phyloP scores from a whole-genome alignment of 2,329 filamentous ascomycete species.

The Cercospora sojina region DNA sequence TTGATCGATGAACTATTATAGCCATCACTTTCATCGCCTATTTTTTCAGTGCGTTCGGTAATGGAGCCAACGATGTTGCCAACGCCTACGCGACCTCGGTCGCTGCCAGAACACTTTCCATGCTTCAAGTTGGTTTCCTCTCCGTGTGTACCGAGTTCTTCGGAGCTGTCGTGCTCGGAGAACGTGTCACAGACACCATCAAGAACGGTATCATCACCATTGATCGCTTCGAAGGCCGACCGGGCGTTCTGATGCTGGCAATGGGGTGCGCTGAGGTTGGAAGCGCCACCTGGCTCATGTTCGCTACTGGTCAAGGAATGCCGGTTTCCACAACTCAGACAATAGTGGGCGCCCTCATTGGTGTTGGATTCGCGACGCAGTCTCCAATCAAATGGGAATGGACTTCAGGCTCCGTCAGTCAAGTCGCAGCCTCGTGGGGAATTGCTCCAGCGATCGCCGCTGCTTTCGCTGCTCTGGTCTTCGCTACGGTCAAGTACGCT shows the following conservation, averaged over 20 bases:
- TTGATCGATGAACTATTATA: constrained; percentile 44
- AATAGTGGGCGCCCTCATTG: constrained; percentile 49
- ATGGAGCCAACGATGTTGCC: constrained; percentile 56
- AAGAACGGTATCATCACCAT: constrained; percentile 57
- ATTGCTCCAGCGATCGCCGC: constrained; percentile 49
- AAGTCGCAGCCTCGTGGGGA: constrained; percentile 55
- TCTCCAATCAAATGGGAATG: constrained; percentile 44
- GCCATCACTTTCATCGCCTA: constrained; percentile 63
- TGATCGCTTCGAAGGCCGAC: constrained; percentile 46
- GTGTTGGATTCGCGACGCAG: constrained; percentile 42
- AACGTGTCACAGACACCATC: constrained; percentile 59
- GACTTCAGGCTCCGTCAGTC: constrained; percentile 57
- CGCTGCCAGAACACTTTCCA: constrained; percentile 51
- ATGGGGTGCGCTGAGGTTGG: constrained; percentile 36
- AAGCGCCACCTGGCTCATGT: constrained; percentile 54
- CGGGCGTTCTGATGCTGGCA: constrained; percentile 55
- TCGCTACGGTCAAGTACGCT: constrained; percentile 48
- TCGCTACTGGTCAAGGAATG: constrained; percentile 54
- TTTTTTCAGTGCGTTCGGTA: constrained; percentile 61
- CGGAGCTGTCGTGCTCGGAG: constrained; percentile 52
- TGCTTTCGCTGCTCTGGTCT: constrained; percentile 49
- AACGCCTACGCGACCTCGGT: constrained; percentile 55
- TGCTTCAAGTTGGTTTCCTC: constrained; percentile 51
- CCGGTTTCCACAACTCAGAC: constrained; percentile 62
- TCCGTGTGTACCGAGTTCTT: constrained; percentile 52